Conservation (phyloP, 306 rosid genomes). For the Prunus padus region DNA sequence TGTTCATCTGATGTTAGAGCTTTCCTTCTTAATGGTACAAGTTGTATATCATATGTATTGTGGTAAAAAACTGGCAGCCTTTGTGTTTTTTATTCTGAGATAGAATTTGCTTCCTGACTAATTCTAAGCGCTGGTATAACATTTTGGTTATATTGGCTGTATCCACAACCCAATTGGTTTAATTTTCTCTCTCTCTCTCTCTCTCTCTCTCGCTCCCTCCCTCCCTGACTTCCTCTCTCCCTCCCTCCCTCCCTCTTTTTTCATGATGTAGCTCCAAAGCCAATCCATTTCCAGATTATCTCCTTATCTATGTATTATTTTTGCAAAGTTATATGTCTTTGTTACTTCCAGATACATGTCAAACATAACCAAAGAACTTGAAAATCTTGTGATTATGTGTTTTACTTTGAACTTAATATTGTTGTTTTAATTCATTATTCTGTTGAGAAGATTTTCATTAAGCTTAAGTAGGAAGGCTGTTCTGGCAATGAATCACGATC, state of each 20-base stretch:
- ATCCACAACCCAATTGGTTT: too few relatives aligned
- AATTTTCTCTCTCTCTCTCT: too few relatives aligned
- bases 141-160: too few relatives aligned
- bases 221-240: too few relatives aligned
- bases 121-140: too few relatives aligned
- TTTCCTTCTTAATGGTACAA: background rate
- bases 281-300: too few relatives aligned
- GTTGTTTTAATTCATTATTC: slow-evolving; percentile 5
- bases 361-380: background rate
- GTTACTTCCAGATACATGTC: slow-evolving; percentile 7
- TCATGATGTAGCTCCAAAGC: too few relatives aligned
- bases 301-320: too few relatives aligned
- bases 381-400: background rate
- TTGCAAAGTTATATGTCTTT: background rate
- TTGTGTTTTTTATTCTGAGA: background rate
- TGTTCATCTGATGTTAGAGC: slow-evolving; percentile 15
- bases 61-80: background rate
- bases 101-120: background rate
- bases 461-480: background rate
- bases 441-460: background rate
- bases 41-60: background rate
- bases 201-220: too few relatives aligned
- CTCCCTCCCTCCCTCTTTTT: too few relatives aligned
- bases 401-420: background rate
- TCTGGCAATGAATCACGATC: background rate